phyloP scores from a whole-genome alignment of 345 rosid genomes.

The Microcos paniculata region DNA sequence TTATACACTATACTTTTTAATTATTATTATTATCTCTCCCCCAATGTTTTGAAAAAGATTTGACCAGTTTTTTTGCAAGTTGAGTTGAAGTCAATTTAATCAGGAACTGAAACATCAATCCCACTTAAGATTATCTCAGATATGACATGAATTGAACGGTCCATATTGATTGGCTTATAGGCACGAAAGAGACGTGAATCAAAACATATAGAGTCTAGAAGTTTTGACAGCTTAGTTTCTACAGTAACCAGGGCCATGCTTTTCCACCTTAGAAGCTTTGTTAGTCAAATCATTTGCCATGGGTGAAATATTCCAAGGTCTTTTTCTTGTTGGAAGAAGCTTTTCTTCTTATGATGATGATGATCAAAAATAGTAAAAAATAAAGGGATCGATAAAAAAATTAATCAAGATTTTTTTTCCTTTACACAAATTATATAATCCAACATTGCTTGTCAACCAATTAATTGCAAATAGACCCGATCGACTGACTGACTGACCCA shows the following conservation, averaged over 20 bases:
- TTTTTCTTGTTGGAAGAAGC: not conserved
- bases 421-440: not conserved
- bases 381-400: too few relatives aligned
- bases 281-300: conserved; percentile 25
- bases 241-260: conserved; percentile 4
- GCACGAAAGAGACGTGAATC: conserved; percentile 21
- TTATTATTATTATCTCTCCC: not conserved
- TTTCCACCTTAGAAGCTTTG: not conserved
- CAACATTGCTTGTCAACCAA: not conserved
- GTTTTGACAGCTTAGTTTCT: conserved; percentile 16
- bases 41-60: conserved; percentile 12
- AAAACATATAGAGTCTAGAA: not conserved
- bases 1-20: too few relatives aligned
- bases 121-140: not conserved
- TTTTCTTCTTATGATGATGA: not conserved
- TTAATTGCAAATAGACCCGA: not conserved
- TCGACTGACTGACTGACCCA: too few relatives aligned
- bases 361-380: not conserved
- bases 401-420: too few relatives aligned
- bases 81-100: conserved; percentile 11
- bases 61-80: conserved; percentile 8
- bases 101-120: conserved; percentile 13
- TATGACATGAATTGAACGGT: conserved; percentile 10
- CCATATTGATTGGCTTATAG: conserved; percentile 28
- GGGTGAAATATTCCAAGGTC: not conserved